Conservation (phyloP, 768 basidiomycete species). For the Atractiella rhizophila region DNA sequence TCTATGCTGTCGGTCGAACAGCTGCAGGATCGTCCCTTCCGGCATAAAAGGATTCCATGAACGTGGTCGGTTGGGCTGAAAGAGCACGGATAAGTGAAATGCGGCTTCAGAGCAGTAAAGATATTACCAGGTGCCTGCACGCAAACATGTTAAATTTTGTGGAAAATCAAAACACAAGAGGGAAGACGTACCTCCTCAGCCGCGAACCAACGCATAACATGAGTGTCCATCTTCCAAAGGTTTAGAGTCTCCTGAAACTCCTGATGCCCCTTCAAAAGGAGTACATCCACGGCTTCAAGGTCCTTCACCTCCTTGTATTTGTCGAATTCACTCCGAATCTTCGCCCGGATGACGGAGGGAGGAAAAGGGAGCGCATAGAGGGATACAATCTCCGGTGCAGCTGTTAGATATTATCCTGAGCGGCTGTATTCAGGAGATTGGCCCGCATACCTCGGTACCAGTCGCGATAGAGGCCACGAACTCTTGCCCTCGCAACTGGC, state of each 20-base stretch:
- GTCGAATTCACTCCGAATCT: constrained; percentile 68
- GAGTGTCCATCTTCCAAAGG: too few species aligned
- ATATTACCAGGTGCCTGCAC: too few species aligned
- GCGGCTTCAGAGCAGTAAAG: too few species aligned
- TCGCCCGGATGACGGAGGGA: constrained; percentile 47
- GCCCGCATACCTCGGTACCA: constrained; percentile 69
- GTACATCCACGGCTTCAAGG: constrained; percentile 52
- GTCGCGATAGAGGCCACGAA: constrained; percentile 57
- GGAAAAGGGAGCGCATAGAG: constrained; percentile 56
- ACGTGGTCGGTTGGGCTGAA: too few species aligned
- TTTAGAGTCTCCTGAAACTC: constrained; percentile 96
- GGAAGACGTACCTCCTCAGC: too few species aligned
- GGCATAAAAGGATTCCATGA: too few species aligned
- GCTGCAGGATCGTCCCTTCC: too few species aligned
- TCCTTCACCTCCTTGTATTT: constrained; percentile 59
- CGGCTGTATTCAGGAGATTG: background rate
- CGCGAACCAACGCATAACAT: too few species aligned
- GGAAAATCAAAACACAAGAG: too few species aligned
- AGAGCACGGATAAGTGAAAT: too few species aligned
- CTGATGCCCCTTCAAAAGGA: constrained; percentile 56
- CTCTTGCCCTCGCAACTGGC: constrained; percentile 40
- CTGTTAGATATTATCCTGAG: constrained; percentile 1
- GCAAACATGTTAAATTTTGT: too few species aligned
- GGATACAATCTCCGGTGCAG: constrained; percentile 76
- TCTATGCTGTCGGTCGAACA: too few species aligned